Percentiles rank a stretch among this genome's conserved stretches.
These are phyloP conservation scores for Fusarium buharicum DNA, from an alignment of 2,329 filamentous ascomycete species.

Conservation along the genomic window DNA sequence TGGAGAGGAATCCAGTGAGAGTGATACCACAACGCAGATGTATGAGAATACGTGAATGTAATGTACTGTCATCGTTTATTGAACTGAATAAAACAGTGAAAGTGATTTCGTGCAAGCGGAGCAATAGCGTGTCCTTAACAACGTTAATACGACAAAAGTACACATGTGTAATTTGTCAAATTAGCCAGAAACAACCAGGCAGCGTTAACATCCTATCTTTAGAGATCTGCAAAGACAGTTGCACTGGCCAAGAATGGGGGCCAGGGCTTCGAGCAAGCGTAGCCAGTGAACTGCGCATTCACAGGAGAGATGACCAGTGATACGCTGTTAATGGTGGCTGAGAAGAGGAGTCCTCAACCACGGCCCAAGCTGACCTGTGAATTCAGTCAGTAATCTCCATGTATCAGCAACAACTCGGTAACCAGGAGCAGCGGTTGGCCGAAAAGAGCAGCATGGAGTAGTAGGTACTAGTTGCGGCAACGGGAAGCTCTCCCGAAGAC, in stretches of 20 bases:
- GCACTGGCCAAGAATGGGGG: not conserved
- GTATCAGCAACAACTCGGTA: not conserved
- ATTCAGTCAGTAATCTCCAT: not conserved
- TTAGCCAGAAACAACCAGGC: not conserved
- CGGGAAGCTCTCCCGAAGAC: slow-evolving; percentile 31
- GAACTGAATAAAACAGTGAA: slow-evolving; percentile 5
- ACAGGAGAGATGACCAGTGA: slow-evolving; percentile 5
- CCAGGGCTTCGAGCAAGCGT: not conserved
- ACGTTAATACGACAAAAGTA: not conserved
- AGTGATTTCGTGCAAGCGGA: not conserved
- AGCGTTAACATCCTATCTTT: not conserved
- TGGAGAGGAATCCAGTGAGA: slow-evolving; percentile 4
- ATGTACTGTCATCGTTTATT: not conserved
- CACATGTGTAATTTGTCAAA: not conserved
- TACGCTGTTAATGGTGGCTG: slow-evolving; percentile 15
- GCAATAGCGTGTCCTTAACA: not conserved
- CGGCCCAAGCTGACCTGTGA: not conserved
- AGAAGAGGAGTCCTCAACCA: not conserved
- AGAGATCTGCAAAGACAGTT: not conserved
- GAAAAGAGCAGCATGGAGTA: no score
- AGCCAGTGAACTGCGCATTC: slow-evolving; percentile 20
- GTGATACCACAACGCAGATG: slow-evolving; percentile 12
- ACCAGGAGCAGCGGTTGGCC: not conserved
- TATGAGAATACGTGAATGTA: not conserved
- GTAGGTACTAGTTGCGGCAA: slow-evolving; percentile 20